Evolutionary conservation across 1,139 yeast genomes (phyloP).

Genomic region (Candida tunisiensis): DNA sequence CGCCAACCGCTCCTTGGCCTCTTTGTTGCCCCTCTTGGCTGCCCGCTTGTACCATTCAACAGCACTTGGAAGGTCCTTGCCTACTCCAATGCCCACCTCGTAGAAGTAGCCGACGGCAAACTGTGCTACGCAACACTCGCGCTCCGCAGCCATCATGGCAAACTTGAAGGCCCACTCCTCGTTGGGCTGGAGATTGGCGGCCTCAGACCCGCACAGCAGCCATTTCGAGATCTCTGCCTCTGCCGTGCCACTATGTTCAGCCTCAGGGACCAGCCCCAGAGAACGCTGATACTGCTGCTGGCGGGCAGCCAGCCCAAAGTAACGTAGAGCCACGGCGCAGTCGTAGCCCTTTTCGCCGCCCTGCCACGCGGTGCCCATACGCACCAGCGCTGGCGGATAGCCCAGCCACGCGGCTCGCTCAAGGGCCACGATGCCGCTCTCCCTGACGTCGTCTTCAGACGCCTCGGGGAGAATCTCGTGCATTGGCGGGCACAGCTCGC

Average conservation of each 20-base stretch:
- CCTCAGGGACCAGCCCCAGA: no score
- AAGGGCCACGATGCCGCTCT: constrained; percentile 15
- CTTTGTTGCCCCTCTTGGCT: constrained; percentile 15
- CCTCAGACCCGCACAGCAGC: constrained; percentile 22
- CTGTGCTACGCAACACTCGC: constrained; percentile 18
- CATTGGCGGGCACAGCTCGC: constrained; percentile 5
- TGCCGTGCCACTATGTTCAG: no score
- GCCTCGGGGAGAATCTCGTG: constrained; percentile 1
- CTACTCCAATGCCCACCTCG: constrained; percentile 23
- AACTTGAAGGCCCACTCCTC: constrained; percentile 23
- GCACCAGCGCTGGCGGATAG: constrained; percentile 22
- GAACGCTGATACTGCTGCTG: constrained; percentile 15
- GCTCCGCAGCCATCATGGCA: constrained; percentile 19
- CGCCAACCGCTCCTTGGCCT: constrained; percentile 17
- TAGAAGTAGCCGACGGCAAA: constrained; percentile 25
- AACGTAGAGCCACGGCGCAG: constrained; percentile 21
- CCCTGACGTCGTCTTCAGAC: constrained; percentile 3
- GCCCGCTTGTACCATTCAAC: constrained; percentile 15
- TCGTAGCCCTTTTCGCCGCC: constrained; percentile 20
- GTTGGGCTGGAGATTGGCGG: constrained; percentile 14
- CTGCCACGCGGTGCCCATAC: constrained; percentile 25
- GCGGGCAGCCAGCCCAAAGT: constrained; percentile 22
- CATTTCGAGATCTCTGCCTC: constrained; percentile 25
- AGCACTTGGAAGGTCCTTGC: constrained; percentile 14
- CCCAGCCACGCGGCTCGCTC: constrained; percentile 22